Evolutionary conservation across 257 asterid species (phyloP).

Genomic region (Ilex asprella): DNA sequence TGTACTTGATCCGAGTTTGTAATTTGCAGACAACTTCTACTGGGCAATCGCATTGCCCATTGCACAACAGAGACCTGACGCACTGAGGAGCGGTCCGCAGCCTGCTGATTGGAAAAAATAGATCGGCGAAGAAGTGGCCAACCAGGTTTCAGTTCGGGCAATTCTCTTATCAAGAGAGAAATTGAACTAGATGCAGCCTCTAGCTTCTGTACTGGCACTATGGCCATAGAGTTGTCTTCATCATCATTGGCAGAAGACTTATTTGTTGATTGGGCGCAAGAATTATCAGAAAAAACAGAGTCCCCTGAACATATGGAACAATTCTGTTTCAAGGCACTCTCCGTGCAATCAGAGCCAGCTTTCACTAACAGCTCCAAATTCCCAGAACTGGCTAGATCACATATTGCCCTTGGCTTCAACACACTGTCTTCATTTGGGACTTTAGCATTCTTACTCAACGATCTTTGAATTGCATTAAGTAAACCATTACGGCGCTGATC

Average conservation of each 20-base stretch:
- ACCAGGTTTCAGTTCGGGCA: slow-evolving; percentile 77
- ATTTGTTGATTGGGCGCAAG: slow-evolving; percentile 17
- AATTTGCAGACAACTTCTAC: slow-evolving; percentile 42
- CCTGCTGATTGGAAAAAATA: slow-evolving; percentile 26
- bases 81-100: slow-evolving; percentile 23
- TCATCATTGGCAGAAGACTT: slow-evolving; percentile 27
- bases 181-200: slow-evolving; percentile 53
- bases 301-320: slow-evolving; percentile 63
- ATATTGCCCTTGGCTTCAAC: slow-evolving; percentile 28
- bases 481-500: slow-evolving; percentile 46
- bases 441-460: slow-evolving; percentile 55
- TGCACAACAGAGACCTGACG: slow-evolving; percentile 70
- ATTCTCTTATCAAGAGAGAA: slow-evolving; percentile 40
- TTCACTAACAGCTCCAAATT: slow-evolving; percentile 25
- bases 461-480: slow-evolving; percentile 61
- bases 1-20: slow-evolving; percentile 32
- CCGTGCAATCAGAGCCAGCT: slow-evolving; percentile 13
- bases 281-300: slow-evolving; percentile 9
- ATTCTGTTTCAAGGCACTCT: slow-evolving; percentile 19
- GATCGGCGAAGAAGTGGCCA: slow-evolving; percentile 89
- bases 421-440: slow-evolving; percentile 31
- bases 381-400: slow-evolving; percentile 30
- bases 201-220: slow-evolving; percentile 53
- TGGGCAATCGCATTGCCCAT: slow-evolving; percentile 79
- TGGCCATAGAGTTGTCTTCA: slow-evolving; percentile 54